These are phyloP conservation scores for Coniochaeta pulveracea DNA, from an alignment of 2,329 filamentous ascomycete species.

Conservation along the genomic window DNA sequence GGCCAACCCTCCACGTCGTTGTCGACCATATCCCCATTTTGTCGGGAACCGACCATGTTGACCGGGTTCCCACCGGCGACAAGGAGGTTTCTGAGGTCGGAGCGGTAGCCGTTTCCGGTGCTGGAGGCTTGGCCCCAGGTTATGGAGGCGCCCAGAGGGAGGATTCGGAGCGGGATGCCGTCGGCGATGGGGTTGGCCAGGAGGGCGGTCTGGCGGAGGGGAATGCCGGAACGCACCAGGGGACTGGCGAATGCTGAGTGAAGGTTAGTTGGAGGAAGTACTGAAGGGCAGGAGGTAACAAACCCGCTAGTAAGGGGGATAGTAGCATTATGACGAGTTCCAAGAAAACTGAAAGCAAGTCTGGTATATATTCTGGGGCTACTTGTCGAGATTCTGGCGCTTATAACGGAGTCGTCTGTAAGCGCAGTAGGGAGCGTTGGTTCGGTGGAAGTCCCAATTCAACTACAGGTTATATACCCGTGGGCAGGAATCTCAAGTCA, in stretches of 20 bases:
- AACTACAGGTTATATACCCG: too few relatives aligned
- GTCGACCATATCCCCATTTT: slow-evolving; percentile 25
- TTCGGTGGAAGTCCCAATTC: too few relatives aligned
- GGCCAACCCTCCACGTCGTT: slow-evolving; percentile 33
- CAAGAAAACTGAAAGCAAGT: not conserved
- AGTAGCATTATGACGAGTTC: not conserved
- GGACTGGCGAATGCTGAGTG: slow-evolving; percentile 1
- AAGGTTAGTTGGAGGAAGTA: not conserved
- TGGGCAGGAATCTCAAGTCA: too few relatives aligned
- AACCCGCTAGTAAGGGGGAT: not conserved
- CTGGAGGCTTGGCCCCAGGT: slow-evolving; percentile 24
- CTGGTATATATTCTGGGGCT: not conserved
- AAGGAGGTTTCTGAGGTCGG: slow-evolving; percentile 19
- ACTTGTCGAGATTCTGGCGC: not conserved
- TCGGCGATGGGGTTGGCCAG: slow-evolving; percentile 7
- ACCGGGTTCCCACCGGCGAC: slow-evolving; percentile 20
- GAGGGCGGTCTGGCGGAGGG: not conserved
- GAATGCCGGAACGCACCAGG: not conserved
- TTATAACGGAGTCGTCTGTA: too few relatives aligned
- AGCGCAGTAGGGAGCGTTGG: too few relatives aligned
- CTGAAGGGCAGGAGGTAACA: not conserved
- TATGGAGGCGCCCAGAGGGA: slow-evolving; percentile 32
- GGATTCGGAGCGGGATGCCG: slow-evolving; percentile 24
- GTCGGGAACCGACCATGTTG: slow-evolving; percentile 28
- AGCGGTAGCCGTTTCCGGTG: slow-evolving; percentile 27